Evolutionary conservation across 1,284 basidiomycete genomes (phyloP), one percentile per base, ranked within the genome.

Genomic region (Tremellales sp.): DNA sequence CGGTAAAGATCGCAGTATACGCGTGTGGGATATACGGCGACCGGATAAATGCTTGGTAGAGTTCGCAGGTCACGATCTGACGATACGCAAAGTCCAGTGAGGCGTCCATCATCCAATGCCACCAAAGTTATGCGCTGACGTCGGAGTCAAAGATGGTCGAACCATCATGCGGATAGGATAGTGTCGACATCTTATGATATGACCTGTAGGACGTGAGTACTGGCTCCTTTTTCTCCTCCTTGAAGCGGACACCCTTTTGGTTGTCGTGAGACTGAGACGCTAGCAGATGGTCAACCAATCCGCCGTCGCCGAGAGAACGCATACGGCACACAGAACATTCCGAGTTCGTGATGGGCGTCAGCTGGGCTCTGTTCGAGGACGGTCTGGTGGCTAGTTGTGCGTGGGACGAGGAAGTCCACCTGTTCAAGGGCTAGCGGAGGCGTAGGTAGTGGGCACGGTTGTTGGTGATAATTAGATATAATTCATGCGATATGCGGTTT

Each of bases 331-430:
- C 89, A 65, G 76, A 81, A 6, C 94, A 98, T 67, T 91, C 88
- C 3, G 94, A 97, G 73, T 98, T 98, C 69, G 90, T 94, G 16
- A 87, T 89, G 39, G 91, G 89, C 0, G 84, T 89, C 54, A 80
- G 80, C 18, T 98, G 94, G 94, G 74, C 75, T 26, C 59, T 79
- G 58, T 94, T 86, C 56, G 87, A 94, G 46, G 83, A 87, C 57
- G 87, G 87, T 1, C 65, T 91, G 14, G 62, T 97, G 43, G 91
- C 88, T 18, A 91, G 83, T 55, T 91, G 86, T 63, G 83, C 86
- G 41, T 97, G 92, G 93, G 92, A 97, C 60, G 81, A 84, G 58
- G 81, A 83, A 70, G 73, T 93, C 41, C 83, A 87, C 71, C 75
- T 94, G 48, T 91, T 86, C 67, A 79, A 79, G 18, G 37, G 34